Evolutionary conservation across 1,284 basidiomycete species (phyloP).

Genomic region (Pyrrhoderma noxium): DNA sequence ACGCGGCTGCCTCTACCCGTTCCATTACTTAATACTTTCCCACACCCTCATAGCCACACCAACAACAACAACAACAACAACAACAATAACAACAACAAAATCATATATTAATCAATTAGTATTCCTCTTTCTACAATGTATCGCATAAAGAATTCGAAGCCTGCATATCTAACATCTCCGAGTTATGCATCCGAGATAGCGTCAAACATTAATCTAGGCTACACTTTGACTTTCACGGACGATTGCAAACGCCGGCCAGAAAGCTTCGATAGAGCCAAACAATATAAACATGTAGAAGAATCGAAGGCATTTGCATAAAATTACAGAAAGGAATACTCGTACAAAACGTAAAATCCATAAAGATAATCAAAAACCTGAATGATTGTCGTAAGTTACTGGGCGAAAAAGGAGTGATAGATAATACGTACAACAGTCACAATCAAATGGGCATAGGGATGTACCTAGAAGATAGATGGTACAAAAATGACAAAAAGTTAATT

Average conservation of each 20-base stretch:
- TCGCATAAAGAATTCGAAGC: too few relatives aligned
- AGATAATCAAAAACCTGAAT: slow-evolving; percentile 40
- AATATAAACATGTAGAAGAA: slow-evolving; percentile 2
- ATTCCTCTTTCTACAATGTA: too few relatives aligned
- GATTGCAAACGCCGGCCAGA: slow-evolving; percentile 35
- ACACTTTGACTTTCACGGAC: slow-evolving; percentile 54
- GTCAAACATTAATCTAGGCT: slow-evolving; percentile 44
- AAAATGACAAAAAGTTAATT: slow-evolving; percentile 7
- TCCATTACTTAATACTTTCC: too few relatives aligned
- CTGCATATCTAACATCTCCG: too few relatives aligned
- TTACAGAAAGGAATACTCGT: not conserved
- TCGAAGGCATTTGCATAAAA: not conserved
- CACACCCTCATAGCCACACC: too few relatives aligned
- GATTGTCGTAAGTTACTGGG: slow-evolving; percentile 16
- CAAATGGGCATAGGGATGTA: slow-evolving; percentile 71
- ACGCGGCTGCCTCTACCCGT: not conserved
- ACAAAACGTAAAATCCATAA: not conserved
- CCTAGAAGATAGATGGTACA: slow-evolving; percentile 31
- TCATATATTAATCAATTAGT: too few relatives aligned
- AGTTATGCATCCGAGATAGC: too few relatives aligned
- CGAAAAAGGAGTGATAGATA: not conserved
- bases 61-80: too few relatives aligned
- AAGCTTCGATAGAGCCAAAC: slow-evolving; percentile 66
- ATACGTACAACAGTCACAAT: slow-evolving; percentile 76
- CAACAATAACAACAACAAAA: too few relatives aligned